phyloP scores from a whole-genome alignment of 768 basidiomycete species.

The Termitomyces sp. region DNA sequence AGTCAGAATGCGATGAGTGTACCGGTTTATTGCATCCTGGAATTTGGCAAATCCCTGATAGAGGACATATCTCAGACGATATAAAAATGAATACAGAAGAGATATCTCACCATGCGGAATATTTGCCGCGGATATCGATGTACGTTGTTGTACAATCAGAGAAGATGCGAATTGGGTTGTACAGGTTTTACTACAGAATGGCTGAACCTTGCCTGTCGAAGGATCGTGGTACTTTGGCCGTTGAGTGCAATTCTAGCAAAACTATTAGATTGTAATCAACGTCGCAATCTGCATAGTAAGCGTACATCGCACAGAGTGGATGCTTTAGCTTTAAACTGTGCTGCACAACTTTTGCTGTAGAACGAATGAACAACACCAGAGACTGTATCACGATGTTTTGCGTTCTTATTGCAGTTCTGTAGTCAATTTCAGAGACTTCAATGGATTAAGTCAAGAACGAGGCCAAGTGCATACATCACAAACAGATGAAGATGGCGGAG shows the following conservation, averaged over 20 bases:
- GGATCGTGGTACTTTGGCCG: constrained; percentile 52
- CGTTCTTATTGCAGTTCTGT: neutral
- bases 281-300: neutral
- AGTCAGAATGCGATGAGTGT: neutral
- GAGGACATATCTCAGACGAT: neutral
- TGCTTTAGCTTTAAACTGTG: neutral
- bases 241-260: constrained; percentile 46
- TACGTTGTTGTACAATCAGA: neutral
- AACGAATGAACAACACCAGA: neutral
- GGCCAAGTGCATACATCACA: neutral
- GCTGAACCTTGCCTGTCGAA: constrained; percentile 33
- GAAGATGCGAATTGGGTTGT: constrained; percentile 20
- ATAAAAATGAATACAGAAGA: neutral
- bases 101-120: neutral
- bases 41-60: neutral
- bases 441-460: neutral
- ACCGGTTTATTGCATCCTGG: neutral
- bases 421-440: neutral
- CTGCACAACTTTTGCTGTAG: neutral
- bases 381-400: neutral
- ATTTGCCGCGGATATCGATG: neutral
- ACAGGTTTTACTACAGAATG: constrained; percentile 63
- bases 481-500: neutral
- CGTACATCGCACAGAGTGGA: constrained; percentile 37
- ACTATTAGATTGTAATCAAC: neutral